phyloP scores from a whole-genome alignment of 2,329 filamentous ascomycete genomes.

The Dissoconium aciculare region DNA sequence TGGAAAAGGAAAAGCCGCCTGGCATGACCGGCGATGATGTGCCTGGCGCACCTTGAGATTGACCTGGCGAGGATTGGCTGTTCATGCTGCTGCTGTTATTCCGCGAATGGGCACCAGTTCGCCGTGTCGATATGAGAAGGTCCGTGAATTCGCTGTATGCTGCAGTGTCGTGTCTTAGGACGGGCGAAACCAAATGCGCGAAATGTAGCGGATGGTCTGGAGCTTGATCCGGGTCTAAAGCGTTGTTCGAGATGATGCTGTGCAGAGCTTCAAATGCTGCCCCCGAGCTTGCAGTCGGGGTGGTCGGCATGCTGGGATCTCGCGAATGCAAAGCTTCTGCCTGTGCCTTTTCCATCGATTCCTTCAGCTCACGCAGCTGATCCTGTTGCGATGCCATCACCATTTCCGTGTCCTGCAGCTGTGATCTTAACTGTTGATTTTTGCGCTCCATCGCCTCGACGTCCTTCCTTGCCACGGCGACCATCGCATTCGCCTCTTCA shows the following conservation, averaged over 20 bases:
- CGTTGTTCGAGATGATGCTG: slow-evolving; percentile 32
- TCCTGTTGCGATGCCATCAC: slow-evolving; percentile 83
- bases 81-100: slow-evolving; percentile 38
- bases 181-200: slow-evolving; percentile 65
- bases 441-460: slow-evolving; percentile 62
- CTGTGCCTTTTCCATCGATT: slow-evolving; percentile 77
- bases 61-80: slow-evolving; percentile 37
- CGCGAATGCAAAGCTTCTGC: slow-evolving; percentile 46
- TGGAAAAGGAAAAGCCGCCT: slow-evolving; percentile 27
- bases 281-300: slow-evolving; percentile 48
- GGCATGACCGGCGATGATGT: slow-evolving; percentile 20
- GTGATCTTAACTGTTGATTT: slow-evolving; percentile 73
- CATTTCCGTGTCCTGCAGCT: slow-evolving; percentile 73
- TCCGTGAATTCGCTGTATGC: slow-evolving; percentile 76
- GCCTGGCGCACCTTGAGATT: slow-evolving; percentile 21
- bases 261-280: slow-evolving; percentile 47
- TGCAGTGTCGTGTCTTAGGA: slow-evolving; percentile 66
- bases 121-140: slow-evolving; percentile 51
- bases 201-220: slow-evolving; percentile 58
- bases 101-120: slow-evolving; percentile 43
- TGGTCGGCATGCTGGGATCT: slow-evolving; percentile 59
- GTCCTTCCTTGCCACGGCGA: slow-evolving; percentile 73
- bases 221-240: slow-evolving; percentile 37
- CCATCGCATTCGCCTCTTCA: slow-evolving; percentile 97
- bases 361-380: slow-evolving; percentile 79